These are phyloP conservation scores for Elaphomyces granulatus DNA, from an alignment of 495 filamentous ascomycete species.

Conservation along the genomic window DNA sequence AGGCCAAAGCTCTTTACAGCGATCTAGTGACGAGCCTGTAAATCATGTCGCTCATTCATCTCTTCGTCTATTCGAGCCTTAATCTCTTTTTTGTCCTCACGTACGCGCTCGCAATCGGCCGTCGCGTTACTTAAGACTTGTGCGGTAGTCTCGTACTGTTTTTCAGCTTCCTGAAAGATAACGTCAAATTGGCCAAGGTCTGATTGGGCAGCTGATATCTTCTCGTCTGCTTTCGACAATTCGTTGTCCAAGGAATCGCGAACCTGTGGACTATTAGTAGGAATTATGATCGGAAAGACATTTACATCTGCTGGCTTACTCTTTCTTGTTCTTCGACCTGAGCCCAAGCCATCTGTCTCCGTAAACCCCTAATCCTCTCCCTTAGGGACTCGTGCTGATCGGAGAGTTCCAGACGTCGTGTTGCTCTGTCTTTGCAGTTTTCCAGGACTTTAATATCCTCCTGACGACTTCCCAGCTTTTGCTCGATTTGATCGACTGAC, in stretches of 20 bases:
- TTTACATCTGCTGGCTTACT: conserved; percentile 12
- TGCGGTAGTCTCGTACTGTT: conserved; percentile 36
- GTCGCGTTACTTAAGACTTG: conserved; percentile 40
- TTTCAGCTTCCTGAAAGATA: conserved; percentile 30
- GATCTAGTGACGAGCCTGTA: conserved; percentile 25
- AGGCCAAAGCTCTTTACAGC: conserved; percentile 2
- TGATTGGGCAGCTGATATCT: conserved; percentile 28
- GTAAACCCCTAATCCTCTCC: conserved; percentile 33
- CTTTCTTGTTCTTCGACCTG: conserved; percentile 48
- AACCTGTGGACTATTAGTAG: conserved; percentile 12
- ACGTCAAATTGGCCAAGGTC: conserved; percentile 25
- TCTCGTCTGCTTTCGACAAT: conserved; percentile 21
- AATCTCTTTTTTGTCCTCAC: conserved; percentile 26
- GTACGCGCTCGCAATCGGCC: conserved; percentile 28
- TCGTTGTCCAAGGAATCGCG: conserved; percentile 20
- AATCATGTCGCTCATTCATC: conserved; percentile 27
- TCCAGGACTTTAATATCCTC: conserved; percentile 37
- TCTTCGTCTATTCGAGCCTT: conserved; percentile 26
- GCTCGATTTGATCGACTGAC: conserved; percentile 51
- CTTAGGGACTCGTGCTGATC: conserved; percentile 44
- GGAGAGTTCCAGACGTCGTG: conserved; percentile 39
- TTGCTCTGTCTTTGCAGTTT: conserved; percentile 30
- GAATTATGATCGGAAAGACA: conserved; percentile 2
- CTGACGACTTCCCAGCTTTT: conserved; percentile 33
- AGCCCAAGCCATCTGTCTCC: conserved; percentile 54